These are phyloP conservation scores for Lachnellula arida DNA, from an alignment of 2,329 filamentous ascomycete genomes.

Conservation along the genomic window DNA sequence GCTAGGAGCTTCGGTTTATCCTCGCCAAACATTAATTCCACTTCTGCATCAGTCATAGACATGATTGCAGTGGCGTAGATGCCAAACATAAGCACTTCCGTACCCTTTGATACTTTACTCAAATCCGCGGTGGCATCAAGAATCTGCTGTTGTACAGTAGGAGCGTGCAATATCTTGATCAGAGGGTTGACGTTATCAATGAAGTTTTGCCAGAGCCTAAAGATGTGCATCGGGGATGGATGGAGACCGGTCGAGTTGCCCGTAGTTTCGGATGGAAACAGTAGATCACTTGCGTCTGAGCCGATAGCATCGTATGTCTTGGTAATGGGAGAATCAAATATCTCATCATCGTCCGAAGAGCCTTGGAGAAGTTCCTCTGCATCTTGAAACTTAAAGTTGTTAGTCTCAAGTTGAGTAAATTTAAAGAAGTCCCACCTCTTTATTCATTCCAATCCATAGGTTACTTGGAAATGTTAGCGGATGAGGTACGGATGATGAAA, in stretches of 20 bases:
- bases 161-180: constrained; percentile 63
- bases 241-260: constrained; percentile 47
- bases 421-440: constrained; percentile 10
- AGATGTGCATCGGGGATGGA: constrained; percentile 53
- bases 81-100: constrained; percentile 65
- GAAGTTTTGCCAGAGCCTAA: constrained; percentile 65
- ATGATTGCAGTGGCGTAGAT: constrained; percentile 57
- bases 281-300: constrained; percentile 21
- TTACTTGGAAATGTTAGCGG: constrained; percentile 7
- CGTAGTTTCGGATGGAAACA: constrained; percentile 45
- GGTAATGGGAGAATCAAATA: constrained; percentile 16
- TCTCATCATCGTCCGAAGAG: constrained; percentile 27
- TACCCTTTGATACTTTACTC: constrained; percentile 38
- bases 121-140: constrained; percentile 56
- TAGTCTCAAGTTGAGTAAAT: not conserved
- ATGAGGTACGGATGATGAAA: not conserved
- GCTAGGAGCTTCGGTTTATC: constrained; percentile 46
- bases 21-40: constrained; percentile 47
- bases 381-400: constrained; percentile 25
- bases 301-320: constrained; percentile 27
- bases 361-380: constrained; percentile 31
- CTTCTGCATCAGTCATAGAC: constrained; percentile 53
- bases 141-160: constrained; percentile 59
- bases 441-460: constrained; percentile 13
- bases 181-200: constrained; percentile 66